Conservation (phyloP, 1,284 basidiomycete species). For the Cryptococcus wingfieldii region DNA sequence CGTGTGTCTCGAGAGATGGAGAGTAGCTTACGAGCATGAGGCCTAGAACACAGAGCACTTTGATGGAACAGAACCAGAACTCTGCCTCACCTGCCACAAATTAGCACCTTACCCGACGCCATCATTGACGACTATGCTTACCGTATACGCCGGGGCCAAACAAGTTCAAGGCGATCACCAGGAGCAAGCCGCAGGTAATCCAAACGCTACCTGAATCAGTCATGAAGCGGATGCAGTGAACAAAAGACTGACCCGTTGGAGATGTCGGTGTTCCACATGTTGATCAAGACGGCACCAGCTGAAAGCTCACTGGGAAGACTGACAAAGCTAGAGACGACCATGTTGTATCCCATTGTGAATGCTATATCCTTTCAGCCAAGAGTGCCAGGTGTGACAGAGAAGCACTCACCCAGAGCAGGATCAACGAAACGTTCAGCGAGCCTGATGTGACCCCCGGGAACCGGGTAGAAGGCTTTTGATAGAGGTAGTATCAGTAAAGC, state of each 20-base stretch:
- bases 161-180: conserved; percentile 9
- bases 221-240: neutral
- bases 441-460: conserved; percentile 9
- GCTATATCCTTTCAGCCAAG: neutral
- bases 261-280: conserved; percentile 60
- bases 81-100: conserved; percentile 10
- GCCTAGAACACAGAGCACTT: conserved; percentile 16
- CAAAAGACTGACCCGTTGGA: conserved; percentile 52
- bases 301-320: conserved; percentile 11
- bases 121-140: neutral
- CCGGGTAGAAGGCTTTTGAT: neutral
- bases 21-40: conserved; percentile 55
- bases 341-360: neutral
- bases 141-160: conserved; percentile 7
- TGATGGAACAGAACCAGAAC: conserved; percentile 20
- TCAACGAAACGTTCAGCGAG: conserved; percentile 9
- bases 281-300: conserved; percentile 22
- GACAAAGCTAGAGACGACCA: conserved; percentile 1
- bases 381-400: conserved; percentile 7
- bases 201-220: conserved; percentile 6
- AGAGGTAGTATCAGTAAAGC: no score
- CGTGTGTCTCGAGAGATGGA: no score
- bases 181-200: conserved; percentile 4
- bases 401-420: conserved; percentile 10
- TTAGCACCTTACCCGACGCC: neutral